Conservation (phyloP, 257 asterid genomes). For the Jaltomata sinuosa region DNA sequence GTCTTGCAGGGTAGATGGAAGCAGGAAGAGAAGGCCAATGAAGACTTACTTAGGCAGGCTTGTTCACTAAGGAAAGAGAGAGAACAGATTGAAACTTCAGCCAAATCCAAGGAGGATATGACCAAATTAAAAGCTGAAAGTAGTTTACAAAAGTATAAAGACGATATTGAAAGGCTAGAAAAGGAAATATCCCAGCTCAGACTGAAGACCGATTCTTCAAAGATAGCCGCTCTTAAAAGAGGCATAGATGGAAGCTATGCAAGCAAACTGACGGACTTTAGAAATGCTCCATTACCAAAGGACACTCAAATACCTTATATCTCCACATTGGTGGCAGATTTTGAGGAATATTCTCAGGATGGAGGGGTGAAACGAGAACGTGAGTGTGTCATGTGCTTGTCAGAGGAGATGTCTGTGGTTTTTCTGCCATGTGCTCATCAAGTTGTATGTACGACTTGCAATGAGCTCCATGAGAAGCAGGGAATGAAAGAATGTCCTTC, state of each 20-base stretch:
- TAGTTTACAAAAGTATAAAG: conserved; percentile 54
- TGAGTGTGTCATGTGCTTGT: conserved; percentile 92
- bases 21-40: conserved; percentile 48
- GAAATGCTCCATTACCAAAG: conserved; percentile 14
- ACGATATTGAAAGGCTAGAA: conserved; percentile 62
- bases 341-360: conserved; percentile 16
- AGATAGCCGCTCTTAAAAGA: conserved; percentile 73
- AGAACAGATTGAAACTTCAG: conserved; percentile 58
- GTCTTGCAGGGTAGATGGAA: conserved; percentile 56
- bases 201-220: conserved; percentile 63
- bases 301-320: conserved; percentile 31
- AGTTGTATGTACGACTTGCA: conserved; percentile 77
- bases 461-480: conserved; percentile 89
- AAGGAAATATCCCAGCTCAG: conserved; percentile 71
- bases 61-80: conserved; percentile 46
- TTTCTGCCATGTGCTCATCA: conserved; percentile 98
- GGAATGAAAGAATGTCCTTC: conserved; percentile 99
- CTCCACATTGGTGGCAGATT: conserved; percentile 25
- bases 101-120: conserved; percentile 59
- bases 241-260: conserved; percentile 74
- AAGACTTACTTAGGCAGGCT: conserved; percentile 52
- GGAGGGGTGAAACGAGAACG: conserved; percentile 83
- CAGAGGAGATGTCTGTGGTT: conserved; percentile 93
- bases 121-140: conserved; percentile 63
- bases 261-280: conserved; percentile 35